Evolutionary conservation across 2,329 filamentous ascomycete genomes (phyloP).

Genomic region (Pezicula radicicola): DNA sequence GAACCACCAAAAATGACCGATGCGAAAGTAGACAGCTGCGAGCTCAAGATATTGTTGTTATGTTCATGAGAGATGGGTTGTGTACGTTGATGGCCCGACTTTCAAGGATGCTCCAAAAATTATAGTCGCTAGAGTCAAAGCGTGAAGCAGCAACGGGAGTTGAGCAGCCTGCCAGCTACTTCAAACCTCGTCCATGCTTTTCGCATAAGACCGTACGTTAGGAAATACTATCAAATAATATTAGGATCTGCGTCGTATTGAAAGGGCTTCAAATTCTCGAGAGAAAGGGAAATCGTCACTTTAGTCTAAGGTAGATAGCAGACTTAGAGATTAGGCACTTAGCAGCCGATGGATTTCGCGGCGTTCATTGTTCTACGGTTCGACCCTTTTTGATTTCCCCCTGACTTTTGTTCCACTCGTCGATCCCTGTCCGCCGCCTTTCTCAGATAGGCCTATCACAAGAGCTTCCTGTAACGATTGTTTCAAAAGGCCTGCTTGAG

Average conservation of each 20-base stretch:
- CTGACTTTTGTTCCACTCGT: neutral
- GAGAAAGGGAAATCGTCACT: no score
- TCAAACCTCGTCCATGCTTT: neutral
- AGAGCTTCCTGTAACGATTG: no score
- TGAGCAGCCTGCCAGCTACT: neutral
- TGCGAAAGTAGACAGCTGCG: neutral
- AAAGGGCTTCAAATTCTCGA: no score
- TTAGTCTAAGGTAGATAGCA: no score
- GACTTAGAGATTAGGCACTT: no score
- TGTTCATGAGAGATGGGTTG: slow-evolving; percentile 39
- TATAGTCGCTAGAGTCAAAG: neutral
- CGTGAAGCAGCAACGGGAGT: neutral
- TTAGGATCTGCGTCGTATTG: no score
- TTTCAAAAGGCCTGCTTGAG: no score
- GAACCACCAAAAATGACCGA: neutral
- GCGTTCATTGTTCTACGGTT: no score
- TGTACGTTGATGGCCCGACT: neutral
- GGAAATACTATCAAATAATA: no score
- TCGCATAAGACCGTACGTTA: neutral
- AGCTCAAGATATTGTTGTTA: neutral
- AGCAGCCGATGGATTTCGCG: no score
- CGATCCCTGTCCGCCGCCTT: no score
- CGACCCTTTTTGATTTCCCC: neutral
- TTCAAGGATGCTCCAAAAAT: neutral
- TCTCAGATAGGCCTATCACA: neutral